Conservation (phyloP, 169 alveolate genomes). For the Plasmodium fragile region DNA sequence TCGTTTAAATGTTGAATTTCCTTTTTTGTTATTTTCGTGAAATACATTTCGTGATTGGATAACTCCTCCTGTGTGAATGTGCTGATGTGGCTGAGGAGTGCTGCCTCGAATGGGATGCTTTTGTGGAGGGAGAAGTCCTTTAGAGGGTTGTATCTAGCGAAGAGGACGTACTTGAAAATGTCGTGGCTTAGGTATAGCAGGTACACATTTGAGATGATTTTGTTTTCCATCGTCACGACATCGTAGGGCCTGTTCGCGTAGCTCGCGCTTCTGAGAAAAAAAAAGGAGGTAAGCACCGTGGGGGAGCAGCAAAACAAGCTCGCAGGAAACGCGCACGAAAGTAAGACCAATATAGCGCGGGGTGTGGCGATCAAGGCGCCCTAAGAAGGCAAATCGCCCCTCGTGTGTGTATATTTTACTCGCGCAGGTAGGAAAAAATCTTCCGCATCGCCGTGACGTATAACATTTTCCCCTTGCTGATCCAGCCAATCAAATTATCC, state of each 20-base stretch:
- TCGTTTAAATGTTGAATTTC: slow-evolving; percentile 5
- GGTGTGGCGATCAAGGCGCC: not conserved
- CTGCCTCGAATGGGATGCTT: slow-evolving; percentile 31
- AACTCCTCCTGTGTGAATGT: slow-evolving; percentile 57
- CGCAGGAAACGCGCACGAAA: not conserved
- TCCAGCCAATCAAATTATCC: slow-evolving; percentile 74
- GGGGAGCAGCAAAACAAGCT: not conserved
- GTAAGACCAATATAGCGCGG: not conserved
- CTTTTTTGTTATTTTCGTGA: slow-evolving; percentile 43
- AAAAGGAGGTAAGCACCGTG: not conserved
- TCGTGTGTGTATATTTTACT: slow-evolving; percentile 15
- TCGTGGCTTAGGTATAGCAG: slow-evolving; percentile 16
- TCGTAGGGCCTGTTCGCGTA: slow-evolving; percentile 33
- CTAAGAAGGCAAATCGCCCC: not conserved
- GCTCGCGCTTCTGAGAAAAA: slow-evolving; percentile 20
- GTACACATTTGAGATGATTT: slow-evolving; percentile 55
- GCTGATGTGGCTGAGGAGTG: slow-evolving; percentile 52
- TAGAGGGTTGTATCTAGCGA: slow-evolving; percentile 61
- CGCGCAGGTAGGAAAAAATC: slow-evolving; percentile 10
- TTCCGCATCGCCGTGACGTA: slow-evolving; percentile 18
- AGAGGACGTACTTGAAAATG: slow-evolving; percentile 43
- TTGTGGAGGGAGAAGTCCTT: slow-evolving; percentile 30
- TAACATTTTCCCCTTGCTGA: slow-evolving; percentile 1
- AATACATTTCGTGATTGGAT: slow-evolving; percentile 1
- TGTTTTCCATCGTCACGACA: slow-evolving; percentile 50